phyloP scores from a whole-genome alignment of 2,329 filamentous ascomycete species.

The Leptographium lundbergii region DNA sequence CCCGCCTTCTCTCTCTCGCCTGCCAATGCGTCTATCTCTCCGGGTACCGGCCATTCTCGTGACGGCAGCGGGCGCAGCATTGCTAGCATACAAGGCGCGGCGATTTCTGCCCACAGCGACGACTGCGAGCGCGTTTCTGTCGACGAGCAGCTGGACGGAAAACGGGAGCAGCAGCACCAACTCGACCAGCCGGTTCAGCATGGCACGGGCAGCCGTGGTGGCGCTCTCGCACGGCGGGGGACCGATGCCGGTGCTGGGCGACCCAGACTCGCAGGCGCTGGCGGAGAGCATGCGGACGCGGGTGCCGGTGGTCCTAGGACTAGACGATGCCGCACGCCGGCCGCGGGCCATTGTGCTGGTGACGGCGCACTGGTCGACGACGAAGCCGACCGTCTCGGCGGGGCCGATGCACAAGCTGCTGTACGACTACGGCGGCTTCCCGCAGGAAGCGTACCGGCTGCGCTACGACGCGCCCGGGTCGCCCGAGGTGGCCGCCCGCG shows the following conservation, averaged over 20 bases:
- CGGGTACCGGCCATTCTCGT: slow-evolving; percentile 8
- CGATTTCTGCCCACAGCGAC: neutral
- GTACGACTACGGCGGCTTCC: slow-evolving; percentile 49
- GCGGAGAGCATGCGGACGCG: slow-evolving; percentile 36
- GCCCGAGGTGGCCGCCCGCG: slow-evolving; percentile 36
- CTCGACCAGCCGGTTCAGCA: slow-evolving; percentile 8
- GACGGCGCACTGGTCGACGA: slow-evolving; percentile 45
- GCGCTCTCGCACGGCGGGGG: slow-evolving; percentile 40
- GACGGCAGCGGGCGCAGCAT: slow-evolving; percentile 8
- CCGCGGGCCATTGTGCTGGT: slow-evolving; percentile 37
- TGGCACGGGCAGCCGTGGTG: slow-evolving; percentile 31
- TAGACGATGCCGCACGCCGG: slow-evolving; percentile 32
- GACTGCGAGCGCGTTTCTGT: neutral
- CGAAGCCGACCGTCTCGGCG: slow-evolving; percentile 37
- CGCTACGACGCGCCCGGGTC: slow-evolving; percentile 44
- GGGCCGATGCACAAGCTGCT: slow-evolving; percentile 31
- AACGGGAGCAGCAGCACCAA: neutral
- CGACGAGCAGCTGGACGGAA: neutral
- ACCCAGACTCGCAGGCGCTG: slow-evolving; percentile 38
- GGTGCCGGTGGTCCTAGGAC: slow-evolving; percentile 41
- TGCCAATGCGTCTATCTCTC: neutral
- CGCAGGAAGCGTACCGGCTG: slow-evolving; percentile 38
- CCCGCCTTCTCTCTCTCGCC: neutral
- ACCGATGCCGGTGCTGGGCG: slow-evolving; percentile 44
- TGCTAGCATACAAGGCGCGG: slow-evolving; percentile 7